phyloP scores from a whole-genome alignment of 352 stramenopile genomes.

The Phytophthora sp. region DNA sequence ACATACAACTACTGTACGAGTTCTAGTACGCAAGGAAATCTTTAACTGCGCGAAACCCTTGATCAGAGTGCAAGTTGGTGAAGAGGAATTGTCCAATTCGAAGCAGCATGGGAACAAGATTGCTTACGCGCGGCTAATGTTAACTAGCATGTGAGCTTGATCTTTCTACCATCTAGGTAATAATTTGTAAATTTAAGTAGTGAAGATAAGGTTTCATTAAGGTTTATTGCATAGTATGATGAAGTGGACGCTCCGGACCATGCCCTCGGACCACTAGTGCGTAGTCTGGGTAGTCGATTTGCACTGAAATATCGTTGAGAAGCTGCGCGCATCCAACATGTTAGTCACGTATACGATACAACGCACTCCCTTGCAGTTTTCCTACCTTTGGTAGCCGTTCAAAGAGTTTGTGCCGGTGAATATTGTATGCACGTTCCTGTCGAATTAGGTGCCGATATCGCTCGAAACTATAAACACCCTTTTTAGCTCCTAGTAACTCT shows the following conservation, averaged over 20 bases:
- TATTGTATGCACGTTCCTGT: slow-evolving; percentile 66
- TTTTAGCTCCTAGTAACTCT: slow-evolving; percentile 41
- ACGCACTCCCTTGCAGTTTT: too few species aligned
- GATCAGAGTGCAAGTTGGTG: too few species aligned
- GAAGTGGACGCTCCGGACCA: slow-evolving; percentile 49
- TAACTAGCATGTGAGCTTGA: too few species aligned
- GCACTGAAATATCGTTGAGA: slow-evolving; percentile 35
- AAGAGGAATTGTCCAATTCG: too few species aligned
- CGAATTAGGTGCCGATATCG: slow-evolving; percentile 65
- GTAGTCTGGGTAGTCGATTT: slow-evolving; percentile 53
- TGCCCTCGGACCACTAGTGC: slow-evolving; percentile 58
- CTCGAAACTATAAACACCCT: slow-evolving; percentile 52
- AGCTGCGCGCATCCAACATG: slow-evolving; percentile 31
- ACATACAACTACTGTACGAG: too few species aligned
- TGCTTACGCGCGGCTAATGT: too few species aligned
- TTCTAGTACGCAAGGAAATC: too few species aligned
- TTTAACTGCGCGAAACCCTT: too few species aligned
- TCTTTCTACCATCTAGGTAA: too few species aligned
- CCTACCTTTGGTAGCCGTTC: slow-evolving; percentile 64
- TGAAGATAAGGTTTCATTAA: too few species aligned
- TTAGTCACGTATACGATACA: slow-evolving; percentile 13
- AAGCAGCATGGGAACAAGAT: too few species aligned
- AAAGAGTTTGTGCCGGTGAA: slow-evolving; percentile 49
- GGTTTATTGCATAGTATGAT: slow-evolving; percentile 16
- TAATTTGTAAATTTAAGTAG: too few species aligned